phyloP scores from a whole-genome alignment of 441 rosid species.

The Erysimum pusillum region DNA sequence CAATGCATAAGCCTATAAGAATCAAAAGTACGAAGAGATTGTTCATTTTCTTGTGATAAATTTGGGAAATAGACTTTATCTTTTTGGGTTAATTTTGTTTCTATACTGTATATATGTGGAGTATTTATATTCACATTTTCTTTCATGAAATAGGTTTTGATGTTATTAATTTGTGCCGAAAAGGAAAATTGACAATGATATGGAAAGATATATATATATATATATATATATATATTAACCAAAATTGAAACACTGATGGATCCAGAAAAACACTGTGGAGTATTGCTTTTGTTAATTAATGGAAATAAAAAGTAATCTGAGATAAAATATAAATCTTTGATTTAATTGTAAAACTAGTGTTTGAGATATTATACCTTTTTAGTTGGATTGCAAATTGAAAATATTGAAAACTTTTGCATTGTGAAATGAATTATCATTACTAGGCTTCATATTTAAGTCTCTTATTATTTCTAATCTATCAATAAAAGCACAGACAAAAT shows the following conservation, averaged over 20 bases:
- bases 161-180: neutral
- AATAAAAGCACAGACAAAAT: neutral
- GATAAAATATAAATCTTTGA: neutral
- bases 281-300: neutral
- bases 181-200: neutral
- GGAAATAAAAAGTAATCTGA: neutral
- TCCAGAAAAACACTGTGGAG: neutral
- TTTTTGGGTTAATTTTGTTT: neutral
- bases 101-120: neutral
- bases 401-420: neutral
- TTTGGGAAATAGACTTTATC: neutral
- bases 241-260: neutral
- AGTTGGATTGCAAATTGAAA: neutral
- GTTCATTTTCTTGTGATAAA: neutral
- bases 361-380: neutral
- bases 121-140: neutral
- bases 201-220: neutral
- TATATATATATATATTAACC: no score
- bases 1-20: slow-evolving; percentile 18
- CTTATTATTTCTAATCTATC: neutral
- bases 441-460: neutral
- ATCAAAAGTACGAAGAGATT: neutral
- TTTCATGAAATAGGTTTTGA: neutral
- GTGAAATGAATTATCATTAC: neutral
- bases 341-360: neutral